These are phyloP conservation scores for Hura crepitans DNA, from an alignment of 441 rosid genomes.

Conservation along the genomic window DNA sequence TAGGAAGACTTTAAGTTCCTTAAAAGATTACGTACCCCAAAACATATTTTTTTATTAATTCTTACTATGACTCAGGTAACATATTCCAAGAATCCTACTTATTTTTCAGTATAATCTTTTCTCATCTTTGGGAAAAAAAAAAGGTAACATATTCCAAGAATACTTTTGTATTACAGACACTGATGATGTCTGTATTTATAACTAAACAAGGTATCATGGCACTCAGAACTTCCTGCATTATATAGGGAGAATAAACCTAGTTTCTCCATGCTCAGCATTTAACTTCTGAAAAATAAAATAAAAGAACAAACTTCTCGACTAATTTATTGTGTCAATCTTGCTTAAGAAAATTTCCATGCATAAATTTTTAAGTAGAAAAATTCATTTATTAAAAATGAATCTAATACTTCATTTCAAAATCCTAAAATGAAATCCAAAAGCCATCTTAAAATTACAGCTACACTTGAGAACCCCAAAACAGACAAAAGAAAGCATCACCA, in stretches of 20 bases:
- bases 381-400: background rate
- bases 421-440: background rate
- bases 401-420: slow-evolving; percentile 2
- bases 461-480: background rate
- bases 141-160: background rate
- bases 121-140: too few relatives aligned
- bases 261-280: background rate
- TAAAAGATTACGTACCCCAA: background rate
- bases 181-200: background rate
- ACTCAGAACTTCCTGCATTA: background rate
- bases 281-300: background rate
- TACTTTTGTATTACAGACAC: background rate
- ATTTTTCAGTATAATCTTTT: too few relatives aligned
- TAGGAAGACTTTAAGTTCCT: background rate
- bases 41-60: background rate
- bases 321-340: background rate
- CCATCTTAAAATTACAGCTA: background rate
- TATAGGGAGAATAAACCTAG: background rate
- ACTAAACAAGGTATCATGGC: background rate
- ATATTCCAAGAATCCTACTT: background rate
- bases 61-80: background rate
- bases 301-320: background rate
- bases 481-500: slow-evolving; percentile 35
- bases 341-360: background rate
- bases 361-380: background rate